Percentiles rank a stretch among this genome's conserved stretches.
Evolutionary conservation across 1,284 basidiomycete genomes (phyloP).

Genomic region (Puccinia triticina): DNA sequence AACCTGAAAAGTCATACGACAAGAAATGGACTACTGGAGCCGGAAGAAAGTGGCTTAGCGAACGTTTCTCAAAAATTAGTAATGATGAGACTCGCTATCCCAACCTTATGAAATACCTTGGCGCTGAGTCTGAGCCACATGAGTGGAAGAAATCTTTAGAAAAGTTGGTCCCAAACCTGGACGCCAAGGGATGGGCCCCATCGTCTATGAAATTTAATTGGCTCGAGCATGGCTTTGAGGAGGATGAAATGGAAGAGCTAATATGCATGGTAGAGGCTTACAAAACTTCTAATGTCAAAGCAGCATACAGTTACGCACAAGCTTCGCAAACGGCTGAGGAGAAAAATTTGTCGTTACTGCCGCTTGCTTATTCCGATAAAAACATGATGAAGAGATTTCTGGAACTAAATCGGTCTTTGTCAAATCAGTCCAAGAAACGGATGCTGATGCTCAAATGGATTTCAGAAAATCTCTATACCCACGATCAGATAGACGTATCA

Average conservation of each 20-base stretch:
- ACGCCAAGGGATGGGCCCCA: constrained; percentile 6
- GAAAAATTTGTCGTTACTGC: no score
- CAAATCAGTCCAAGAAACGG: constrained; percentile 15
- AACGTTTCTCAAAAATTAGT: neutral
- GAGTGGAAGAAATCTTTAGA: neutral
- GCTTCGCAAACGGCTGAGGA: neutral
- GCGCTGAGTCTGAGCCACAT: neutral
- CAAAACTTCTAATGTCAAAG: constrained; percentile 11
- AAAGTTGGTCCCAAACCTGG: neutral
- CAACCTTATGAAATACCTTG: constrained; percentile 1
- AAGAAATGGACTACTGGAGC: constrained; percentile 11
- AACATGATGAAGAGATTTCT: constrained; percentile 9
- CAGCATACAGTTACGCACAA: neutral
- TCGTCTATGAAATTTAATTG: neutral
- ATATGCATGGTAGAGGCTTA: constrained; percentile 20
- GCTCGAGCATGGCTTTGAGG: constrained; percentile 25
- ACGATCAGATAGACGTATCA: constrained; percentile 2
- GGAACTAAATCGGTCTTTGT: constrained; percentile 3
- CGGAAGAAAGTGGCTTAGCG: constrained; percentile 6
- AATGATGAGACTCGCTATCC: neutral
- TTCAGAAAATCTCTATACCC: neutral
- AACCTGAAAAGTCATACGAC: constrained; percentile 20
- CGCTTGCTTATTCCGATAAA: constrained; percentile 5
- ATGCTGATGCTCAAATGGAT: constrained; percentile 28
- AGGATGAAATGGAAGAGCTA: constrained; percentile 36